phyloP scores from a whole-genome alignment of 257 asterid genomes.

The Salvia rosmarinus region DNA sequence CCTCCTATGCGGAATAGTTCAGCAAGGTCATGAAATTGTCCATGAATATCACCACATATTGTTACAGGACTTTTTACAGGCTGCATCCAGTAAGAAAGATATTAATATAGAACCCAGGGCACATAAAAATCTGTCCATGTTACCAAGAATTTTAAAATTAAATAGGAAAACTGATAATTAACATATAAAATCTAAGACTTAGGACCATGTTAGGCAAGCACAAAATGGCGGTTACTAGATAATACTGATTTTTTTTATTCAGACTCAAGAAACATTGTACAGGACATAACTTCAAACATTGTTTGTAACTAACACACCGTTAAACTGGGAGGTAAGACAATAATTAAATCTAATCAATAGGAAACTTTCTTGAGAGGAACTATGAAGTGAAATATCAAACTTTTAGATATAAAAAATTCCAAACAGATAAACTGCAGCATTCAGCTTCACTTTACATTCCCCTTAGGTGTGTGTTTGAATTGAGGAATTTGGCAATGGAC shows the following conservation, averaged over 20 bases:
- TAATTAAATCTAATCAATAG: neutral
- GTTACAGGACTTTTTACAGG: conserved; percentile 97
- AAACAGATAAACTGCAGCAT: neutral
- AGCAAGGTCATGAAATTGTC: conserved; percentile 95
- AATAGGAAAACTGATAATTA: neutral
- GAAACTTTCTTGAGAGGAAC: conserved; percentile 7
- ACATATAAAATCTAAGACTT: conserved; percentile 4
- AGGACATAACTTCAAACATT: neutral
- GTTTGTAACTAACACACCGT: neutral
- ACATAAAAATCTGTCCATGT: neutral
- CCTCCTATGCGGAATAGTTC: conserved; percentile 98
- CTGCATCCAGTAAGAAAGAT: conserved; percentile 57
- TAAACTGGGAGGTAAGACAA: conserved; percentile 13
- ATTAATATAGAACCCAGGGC: conserved; percentile 29
- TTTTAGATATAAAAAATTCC: neutral
- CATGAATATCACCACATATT: conserved; percentile 96
- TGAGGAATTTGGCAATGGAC: neutral
- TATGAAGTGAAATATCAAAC: neutral
- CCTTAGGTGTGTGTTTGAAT: neutral
- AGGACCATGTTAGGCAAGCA: neutral
- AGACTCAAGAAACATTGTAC: neutral
- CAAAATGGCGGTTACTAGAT: neutral
- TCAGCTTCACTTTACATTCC: conserved; percentile 4
- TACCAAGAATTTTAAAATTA: neutral
- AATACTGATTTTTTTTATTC: neutral